Conservation (phyloP, 2,329 filamentous ascomycete genomes). For the Xylaria hypoxylon region DNA sequence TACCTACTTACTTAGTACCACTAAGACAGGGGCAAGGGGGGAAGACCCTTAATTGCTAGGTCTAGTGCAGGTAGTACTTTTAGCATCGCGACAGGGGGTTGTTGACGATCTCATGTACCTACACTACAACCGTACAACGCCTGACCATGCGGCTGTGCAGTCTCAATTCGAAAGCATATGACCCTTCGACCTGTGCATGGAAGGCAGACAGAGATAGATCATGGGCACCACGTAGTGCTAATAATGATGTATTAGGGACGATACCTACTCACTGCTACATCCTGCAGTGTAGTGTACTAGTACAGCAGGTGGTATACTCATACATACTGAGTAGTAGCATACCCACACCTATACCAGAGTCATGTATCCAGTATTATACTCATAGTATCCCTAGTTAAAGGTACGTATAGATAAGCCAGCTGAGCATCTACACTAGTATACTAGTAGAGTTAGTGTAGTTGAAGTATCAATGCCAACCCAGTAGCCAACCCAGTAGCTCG, state of each 20-base stretch:
- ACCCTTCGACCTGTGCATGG: slow-evolving; percentile 11
- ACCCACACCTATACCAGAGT: background rate
- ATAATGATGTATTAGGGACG: slow-evolving; percentile 13
- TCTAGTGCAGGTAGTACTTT: too few species aligned
- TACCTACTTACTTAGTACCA: too few species aligned
- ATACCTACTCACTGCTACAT: slow-evolving; percentile 1
- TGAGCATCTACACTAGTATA: background rate
- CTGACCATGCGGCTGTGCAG: slow-evolving; percentile 13
- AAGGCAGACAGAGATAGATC: slow-evolving; percentile 14
- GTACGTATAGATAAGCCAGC: slow-evolving; percentile 31
- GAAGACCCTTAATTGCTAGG: slow-evolving; percentile 19
- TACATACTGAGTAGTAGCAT: background rate
- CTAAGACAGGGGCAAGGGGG: slow-evolving; percentile 28
- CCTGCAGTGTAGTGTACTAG: background rate
- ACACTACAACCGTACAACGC: slow-evolving; percentile 10
- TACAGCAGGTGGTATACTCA: too few species aligned
- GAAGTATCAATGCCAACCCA: slow-evolving; percentile 24
- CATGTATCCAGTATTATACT: background rate
- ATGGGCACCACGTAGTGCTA: slow-evolving; percentile 11
- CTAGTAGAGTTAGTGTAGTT: too few species aligned
- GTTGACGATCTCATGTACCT: slow-evolving; percentile 11
- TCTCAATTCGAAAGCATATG: slow-evolving; percentile 13
- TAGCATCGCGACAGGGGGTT: slow-evolving; percentile 21
- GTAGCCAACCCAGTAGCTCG: slow-evolving; percentile 13
- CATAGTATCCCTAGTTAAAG: slow-evolving; percentile 22